These are phyloP conservation scores for Pythium aphanidermatum DNA, from an alignment of 352 stramenopile genomes.

Conservation along the genomic window DNA sequence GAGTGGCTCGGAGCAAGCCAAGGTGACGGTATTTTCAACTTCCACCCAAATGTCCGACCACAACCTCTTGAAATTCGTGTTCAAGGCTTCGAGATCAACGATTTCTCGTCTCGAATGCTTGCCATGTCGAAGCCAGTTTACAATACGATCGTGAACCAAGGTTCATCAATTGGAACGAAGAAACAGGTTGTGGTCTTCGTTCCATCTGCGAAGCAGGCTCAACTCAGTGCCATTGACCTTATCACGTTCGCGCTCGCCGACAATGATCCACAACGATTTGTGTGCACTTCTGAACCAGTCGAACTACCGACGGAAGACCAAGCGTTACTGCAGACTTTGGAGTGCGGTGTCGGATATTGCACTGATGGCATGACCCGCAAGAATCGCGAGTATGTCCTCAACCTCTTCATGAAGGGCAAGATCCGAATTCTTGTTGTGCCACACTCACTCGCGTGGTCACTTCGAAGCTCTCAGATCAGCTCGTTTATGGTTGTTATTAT, in stretches of 20 bases:
- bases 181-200: constrained; percentile 97
- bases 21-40: constrained; percentile 92
- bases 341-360: constrained; percentile 94
- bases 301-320: constrained; percentile 77
- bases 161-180: constrained; percentile 23
- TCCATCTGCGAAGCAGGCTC: constrained; percentile 96
- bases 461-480: constrained; percentile 57
- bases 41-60: constrained; percentile 93
- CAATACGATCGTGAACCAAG: constrained; percentile 90
- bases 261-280: constrained; percentile 71
- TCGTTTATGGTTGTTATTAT: constrained; percentile 97
- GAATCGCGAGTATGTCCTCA: constrained; percentile 89
- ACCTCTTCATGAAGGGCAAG: constrained; percentile 81
- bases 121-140: constrained; percentile 99
- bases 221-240: constrained; percentile 98
- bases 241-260: constrained; percentile 94
- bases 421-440: constrained; percentile 94
- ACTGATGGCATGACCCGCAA: constrained; percentile 89
- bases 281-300: constrained; percentile 26
- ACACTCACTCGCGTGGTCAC: constrained; percentile 91
- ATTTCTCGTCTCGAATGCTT: constrained; percentile 95
- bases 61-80: constrained; percentile 96
- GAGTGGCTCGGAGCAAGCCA: constrained; percentile 96
- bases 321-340: constrained; percentile 92
- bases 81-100: constrained; percentile 97